phyloP scores from a whole-genome alignment of 371 early-diverging fungal genomes.

The Syncephalastrum sp. region DNA sequence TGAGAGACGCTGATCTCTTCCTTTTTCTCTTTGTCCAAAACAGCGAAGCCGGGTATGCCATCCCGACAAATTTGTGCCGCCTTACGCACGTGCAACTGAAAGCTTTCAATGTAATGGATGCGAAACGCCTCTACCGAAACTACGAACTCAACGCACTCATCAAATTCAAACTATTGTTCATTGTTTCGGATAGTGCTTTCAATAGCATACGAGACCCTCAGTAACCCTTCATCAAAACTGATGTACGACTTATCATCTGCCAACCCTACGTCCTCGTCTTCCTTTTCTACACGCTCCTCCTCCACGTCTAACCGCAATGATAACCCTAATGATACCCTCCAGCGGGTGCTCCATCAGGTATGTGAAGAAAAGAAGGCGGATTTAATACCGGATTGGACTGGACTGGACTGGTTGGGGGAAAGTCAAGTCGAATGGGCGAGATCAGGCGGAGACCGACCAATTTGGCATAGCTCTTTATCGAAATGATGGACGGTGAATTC shows the following conservation, averaged over 20 bases:
- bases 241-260: conserved; percentile 53
- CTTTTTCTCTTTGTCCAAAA: not conserved
- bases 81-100: conserved; percentile 31
- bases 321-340: conserved; percentile 50
- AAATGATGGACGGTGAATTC: conserved; percentile 71
- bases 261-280: conserved; percentile 21
- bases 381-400: too few species aligned
- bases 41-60: conserved; percentile 48
- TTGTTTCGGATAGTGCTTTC: conserved; percentile 42
- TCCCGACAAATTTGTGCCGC: conserved; percentile 41
- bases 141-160: not conserved
- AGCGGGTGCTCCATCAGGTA: conserved; percentile 60
- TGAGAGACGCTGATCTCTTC: not conserved
- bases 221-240: conserved; percentile 52
- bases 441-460: too few species aligned
- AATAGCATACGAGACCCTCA: conserved; percentile 62
- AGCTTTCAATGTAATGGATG: conserved; percentile 40
- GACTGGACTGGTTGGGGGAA: too few species aligned
- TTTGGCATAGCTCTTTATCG: conserved; percentile 49
- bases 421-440: too few species aligned
- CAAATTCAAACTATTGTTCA: not conserved
- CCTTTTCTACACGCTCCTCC: conserved; percentile 11
- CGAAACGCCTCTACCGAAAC: not conserved
- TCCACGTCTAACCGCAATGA: conserved; percentile 7
- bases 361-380: not conserved